Evolutionary conservation across 169 alveolate species (phyloP), one percentile per base, ranked within the genome.

Genomic region (Neospora caninum): DNA sequence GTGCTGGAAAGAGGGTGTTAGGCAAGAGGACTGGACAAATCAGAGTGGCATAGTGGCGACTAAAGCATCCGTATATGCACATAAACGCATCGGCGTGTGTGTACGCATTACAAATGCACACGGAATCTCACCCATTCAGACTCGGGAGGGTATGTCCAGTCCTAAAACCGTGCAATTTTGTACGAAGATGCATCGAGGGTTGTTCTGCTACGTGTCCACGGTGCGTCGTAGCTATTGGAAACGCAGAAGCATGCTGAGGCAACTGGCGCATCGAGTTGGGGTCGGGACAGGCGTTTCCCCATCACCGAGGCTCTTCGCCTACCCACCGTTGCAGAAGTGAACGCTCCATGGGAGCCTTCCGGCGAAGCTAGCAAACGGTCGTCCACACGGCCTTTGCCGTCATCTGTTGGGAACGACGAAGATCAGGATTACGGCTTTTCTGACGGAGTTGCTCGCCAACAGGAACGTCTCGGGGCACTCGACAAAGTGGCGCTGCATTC

Each of bases 271-370:
- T 16, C 73, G n/a, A 27, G 34, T 64, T 64, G 73, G 73, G 34
- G 73, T 1, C 4, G 73, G 34, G n/a, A 64, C 73, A 22, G 34
- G 34, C 73, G 73, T 4, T 64, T 64, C 31, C 73, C 73, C 73
- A 64, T 64, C 73, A 64, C 73, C n/a, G 89, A 82, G 67, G 89
- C 64, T 41, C n/a, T 82, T 41, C 38, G 67, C 41, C 41, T 82
- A 49, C 89, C 89, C 38, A 82, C 89, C 27, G 64, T 82, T 22
- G 89, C 89, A 31, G 69, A 82, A 38, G 89, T 82, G 41, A 82
- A 82, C 36, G 53, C 89, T 0, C 89, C 64, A 41, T 31, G 13
- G 69, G 49, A 78, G 45, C 86, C 86, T n/a, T 64, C 16, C 7
- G 73, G 20, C 73, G 73, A 64, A 27, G 34, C 34, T 10, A 64